These are phyloP conservation scores for Tritrichomonas foetus DNA, from an alignment of 208 protist genomes.

Conservation along the genomic window DNA sequence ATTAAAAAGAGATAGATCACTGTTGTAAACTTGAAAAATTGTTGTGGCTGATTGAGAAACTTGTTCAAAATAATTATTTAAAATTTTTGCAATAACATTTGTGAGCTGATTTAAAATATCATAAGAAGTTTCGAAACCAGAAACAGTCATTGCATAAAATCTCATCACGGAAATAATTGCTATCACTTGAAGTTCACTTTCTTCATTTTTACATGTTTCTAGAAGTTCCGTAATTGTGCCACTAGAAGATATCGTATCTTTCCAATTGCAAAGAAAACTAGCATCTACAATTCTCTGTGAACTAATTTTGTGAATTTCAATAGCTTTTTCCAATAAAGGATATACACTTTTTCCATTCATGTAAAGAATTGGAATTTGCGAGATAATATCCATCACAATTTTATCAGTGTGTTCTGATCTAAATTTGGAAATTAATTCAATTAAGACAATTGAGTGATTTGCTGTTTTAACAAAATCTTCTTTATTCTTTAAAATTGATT, in stretches of 20 bases:
- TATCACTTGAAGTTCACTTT: not conserved
- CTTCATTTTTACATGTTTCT: not conserved
- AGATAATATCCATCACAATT: not conserved
- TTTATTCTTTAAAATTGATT: not conserved
- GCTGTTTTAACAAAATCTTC: not conserved
- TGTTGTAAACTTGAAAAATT: not conserved
- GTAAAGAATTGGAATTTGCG: not conserved
- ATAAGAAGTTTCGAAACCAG: not conserved
- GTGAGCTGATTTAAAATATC: not conserved
- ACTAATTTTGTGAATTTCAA: not conserved
- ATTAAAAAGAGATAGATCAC: not conserved
- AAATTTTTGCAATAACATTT: not conserved
- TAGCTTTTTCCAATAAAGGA: not conserved
- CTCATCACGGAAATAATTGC: not conserved
- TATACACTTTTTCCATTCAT: not conserved
- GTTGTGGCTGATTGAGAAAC: not conserved
- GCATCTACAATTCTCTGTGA: not conserved
- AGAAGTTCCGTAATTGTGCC: not conserved
- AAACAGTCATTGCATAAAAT: not conserved
- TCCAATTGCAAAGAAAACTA: not conserved
- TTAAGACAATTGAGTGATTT: not conserved
- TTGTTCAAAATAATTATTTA: not conserved
- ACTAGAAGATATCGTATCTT: not conserved
- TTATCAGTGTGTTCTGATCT: not conserved
- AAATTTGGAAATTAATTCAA: not conserved